These are phyloP conservation scores for Taiozyma sp. DNA, from an alignment of 1,139 yeast genomes.

Conservation along the genomic window DNA sequence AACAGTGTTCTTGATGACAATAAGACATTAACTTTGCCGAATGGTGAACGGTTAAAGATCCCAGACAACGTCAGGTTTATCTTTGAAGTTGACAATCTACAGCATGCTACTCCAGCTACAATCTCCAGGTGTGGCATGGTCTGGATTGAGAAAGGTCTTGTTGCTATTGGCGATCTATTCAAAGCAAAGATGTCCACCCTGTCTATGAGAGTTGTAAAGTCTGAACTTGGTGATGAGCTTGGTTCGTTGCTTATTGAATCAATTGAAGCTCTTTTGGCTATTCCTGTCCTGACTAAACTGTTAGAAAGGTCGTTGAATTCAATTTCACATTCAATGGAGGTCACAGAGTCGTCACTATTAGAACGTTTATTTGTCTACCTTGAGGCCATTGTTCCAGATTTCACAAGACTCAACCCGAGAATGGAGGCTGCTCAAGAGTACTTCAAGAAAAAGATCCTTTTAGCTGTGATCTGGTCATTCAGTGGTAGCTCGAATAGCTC, in stretches of 20 bases:
- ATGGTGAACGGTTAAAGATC: conserved; percentile 76
- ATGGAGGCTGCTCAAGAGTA: neutral
- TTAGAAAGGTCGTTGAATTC: conserved; percentile 18
- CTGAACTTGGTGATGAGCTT: neutral
- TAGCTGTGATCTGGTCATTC: conserved; percentile 64
- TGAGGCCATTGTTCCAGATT: conserved; percentile 1
- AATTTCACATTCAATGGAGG: conserved; percentile 52
- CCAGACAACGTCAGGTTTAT: conserved; percentile 62
- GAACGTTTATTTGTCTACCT: conserved; percentile 32
- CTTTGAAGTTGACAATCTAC: conserved; percentile 72
- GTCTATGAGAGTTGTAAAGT: conserved; percentile 15
- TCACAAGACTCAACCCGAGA: neutral
- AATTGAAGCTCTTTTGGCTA: conserved; percentile 17
- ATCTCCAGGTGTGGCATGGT: conserved; percentile 91
- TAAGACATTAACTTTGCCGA: conserved; percentile 74
- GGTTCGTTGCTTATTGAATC: conserved; percentile 1
- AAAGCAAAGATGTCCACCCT: conserved; percentile 9
- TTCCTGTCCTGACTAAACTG: conserved; percentile 11
- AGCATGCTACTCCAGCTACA: conserved; percentile 83
- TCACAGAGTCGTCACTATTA: conserved; percentile 35
- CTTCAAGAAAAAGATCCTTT: conserved; percentile 31
- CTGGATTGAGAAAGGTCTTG: conserved; percentile 50
- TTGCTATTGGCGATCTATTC: conserved; percentile 27
- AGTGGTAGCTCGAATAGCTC: conserved; percentile 18
- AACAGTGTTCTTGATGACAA: conserved; percentile 93